Evolutionary conservation across 345 rosid genomes (phyloP).

Genomic region (Nephelium lappaceum): DNA sequence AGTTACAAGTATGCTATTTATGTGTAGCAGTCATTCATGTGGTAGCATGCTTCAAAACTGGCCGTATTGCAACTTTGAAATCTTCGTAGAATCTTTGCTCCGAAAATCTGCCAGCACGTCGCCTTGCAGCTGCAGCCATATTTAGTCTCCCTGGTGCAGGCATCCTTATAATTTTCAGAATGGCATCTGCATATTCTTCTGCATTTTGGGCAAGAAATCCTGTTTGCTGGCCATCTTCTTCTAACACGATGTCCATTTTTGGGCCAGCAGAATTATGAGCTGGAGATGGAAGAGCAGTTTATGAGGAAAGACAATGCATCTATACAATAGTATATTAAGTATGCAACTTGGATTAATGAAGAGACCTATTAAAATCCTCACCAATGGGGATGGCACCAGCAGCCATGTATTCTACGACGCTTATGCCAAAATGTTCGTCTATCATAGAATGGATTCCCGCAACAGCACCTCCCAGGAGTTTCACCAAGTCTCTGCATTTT

Average conservation of each 20-base stretch:
- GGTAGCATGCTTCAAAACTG: conserved; percentile 33
- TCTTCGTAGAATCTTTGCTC: conserved; percentile 75
- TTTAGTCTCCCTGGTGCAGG: conserved; percentile 61
- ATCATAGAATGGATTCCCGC: conserved; percentile 84
- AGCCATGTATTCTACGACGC: conserved; percentile 94
- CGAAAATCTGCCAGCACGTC: conserved; percentile 68
- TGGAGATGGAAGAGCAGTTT: conserved; percentile 26
- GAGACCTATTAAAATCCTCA: conserved; percentile 28
- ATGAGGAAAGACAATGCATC: conserved; percentile 8
- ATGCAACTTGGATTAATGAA: conserved; percentile 1
- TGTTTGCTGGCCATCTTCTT: conserved; percentile 79
- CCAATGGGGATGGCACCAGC: conserved; percentile 97
- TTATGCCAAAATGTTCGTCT: conserved; percentile 91
- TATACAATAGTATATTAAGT: background rate
- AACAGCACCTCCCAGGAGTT: conserved; percentile 70
- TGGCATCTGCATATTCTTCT: conserved; percentile 79
- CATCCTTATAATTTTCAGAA: conserved; percentile 58
- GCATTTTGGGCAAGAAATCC: conserved; percentile 81
- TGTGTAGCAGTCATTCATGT: conserved; percentile 19
- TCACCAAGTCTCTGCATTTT: conserved; percentile 70
- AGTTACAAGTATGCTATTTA: background rate
- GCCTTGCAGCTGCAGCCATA: conserved; percentile 81
- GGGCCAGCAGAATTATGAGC: conserved; percentile 97
- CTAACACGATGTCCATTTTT: conserved; percentile 88
- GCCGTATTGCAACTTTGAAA: conserved; percentile 64